phyloP scores from a whole-genome alignment of 805 yeast genomes.

The Lipomyces lipofer region DNA sequence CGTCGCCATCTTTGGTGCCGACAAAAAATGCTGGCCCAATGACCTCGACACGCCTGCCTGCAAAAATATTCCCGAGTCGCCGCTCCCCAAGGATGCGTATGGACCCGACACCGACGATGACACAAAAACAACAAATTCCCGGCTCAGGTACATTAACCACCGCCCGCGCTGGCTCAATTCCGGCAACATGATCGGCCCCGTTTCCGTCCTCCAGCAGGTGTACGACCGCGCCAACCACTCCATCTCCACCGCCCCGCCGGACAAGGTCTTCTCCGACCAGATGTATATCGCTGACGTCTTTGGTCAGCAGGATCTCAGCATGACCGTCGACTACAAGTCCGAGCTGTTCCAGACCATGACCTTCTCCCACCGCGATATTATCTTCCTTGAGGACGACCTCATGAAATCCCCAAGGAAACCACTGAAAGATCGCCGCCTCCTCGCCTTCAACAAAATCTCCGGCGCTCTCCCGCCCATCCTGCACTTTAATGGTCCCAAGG shows the following conservation, averaged over 20 bases:
- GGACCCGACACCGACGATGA: conserved; percentile 28
- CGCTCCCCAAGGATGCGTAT: conserved; percentile 25
- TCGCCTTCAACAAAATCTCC: conserved; percentile 29
- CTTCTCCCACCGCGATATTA: conserved; percentile 26
- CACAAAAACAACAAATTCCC: conserved; percentile 2
- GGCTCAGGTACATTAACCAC: conserved; percentile 9
- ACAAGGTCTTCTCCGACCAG: conserved; percentile 29
- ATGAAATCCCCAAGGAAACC: conserved; percentile 23
- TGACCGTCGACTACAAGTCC: conserved; percentile 27
- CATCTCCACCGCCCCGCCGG: conserved; percentile 22
- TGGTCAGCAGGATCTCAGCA: conserved; percentile 23
- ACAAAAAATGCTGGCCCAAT: conserved; percentile 23
- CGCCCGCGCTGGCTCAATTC: conserved; percentile 32
- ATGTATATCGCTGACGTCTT: conserved; percentile 29
- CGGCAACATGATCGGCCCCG: conserved; percentile 32
- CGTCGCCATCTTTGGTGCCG: conserved; percentile 18
- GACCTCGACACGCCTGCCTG: conserved; percentile 26
- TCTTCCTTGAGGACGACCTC: conserved; percentile 24
- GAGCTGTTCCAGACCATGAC: conserved; percentile 31
- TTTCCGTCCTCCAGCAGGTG: conserved; percentile 18
- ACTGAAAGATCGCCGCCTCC: conserved; percentile 14
- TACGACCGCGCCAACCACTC: conserved; percentile 25
- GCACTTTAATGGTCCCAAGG: conserved; percentile 32
- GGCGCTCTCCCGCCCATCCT: conserved; percentile 23
- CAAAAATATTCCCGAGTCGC: conserved; percentile 23